These are phyloP conservation scores for Lichtheimia ramosa DNA, from an alignment of 371 early-diverging fungal genomes.

Conservation along the genomic window DNA sequence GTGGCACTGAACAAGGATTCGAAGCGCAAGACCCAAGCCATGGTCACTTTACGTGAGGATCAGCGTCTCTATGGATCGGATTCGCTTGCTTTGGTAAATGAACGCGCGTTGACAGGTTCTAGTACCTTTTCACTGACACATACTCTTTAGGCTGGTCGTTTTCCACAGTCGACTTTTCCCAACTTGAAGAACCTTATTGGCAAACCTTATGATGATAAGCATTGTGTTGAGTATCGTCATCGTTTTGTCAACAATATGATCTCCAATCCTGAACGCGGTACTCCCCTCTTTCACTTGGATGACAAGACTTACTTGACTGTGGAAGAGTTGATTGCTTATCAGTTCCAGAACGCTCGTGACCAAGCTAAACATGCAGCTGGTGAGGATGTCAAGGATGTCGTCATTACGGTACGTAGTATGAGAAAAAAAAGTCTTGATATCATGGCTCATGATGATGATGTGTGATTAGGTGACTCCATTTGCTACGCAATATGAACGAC, in stretches of 20 bases:
- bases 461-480: constrained; percentile 90
- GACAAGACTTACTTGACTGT: constrained; percentile 59
- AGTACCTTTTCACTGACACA: no score
- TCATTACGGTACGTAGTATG: constrained; percentile 74
- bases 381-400: constrained; percentile 80
- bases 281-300: constrained; percentile 63
- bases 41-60: constrained; percentile 77
- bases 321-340: constrained; percentile 94
- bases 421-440: not conserved
- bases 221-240: constrained; percentile 65
- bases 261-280: constrained; percentile 61
- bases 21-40: constrained; percentile 89
- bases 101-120: not conserved
- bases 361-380: constrained; percentile 81
- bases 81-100: constrained; percentile 72
- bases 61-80: constrained; percentile 91
- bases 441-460: not conserved
- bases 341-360: constrained; percentile 83
- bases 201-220: constrained; percentile 68
- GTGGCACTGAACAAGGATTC: constrained; percentile 94
- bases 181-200: constrained; percentile 86
- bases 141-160: constrained; percentile 71
- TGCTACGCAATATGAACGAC: constrained; percentile 88
- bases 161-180: constrained; percentile 81
- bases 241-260: constrained; percentile 76